These are phyloP conservation scores for Kalmanozyma brasiliensis DNA, from an alignment of 1,284 basidiomycete species.

Conservation along the genomic window DNA sequence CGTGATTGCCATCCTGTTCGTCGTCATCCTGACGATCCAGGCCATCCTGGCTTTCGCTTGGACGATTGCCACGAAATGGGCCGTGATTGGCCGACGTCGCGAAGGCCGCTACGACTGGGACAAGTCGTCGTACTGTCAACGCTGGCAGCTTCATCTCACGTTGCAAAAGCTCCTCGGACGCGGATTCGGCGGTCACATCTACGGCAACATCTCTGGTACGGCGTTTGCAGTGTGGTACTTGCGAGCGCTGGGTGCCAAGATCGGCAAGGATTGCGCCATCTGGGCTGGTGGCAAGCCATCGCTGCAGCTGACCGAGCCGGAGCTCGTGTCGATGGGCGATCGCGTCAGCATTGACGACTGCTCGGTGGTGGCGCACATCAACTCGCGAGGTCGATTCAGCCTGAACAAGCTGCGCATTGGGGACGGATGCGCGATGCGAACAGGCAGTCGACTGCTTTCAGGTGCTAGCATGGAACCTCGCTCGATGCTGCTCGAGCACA, in stretches of 20 bases:
- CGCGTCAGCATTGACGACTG: constrained; percentile 65
- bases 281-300: constrained; percentile 68
- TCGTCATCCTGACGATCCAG: constrained; percentile 61
- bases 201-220: constrained; percentile 62
- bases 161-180: constrained; percentile 61
- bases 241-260: constrained; percentile 62
- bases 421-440: constrained; percentile 66
- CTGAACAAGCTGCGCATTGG: constrained; percentile 66
- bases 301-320: constrained; percentile 66
- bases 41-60: constrained; percentile 60
- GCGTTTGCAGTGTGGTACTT: constrained; percentile 65
- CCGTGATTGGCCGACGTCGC: constrained; percentile 63
- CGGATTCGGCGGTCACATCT: constrained; percentile 65
- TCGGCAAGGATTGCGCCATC: constrained; percentile 64
- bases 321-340: constrained; percentile 67
- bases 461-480: constrained; percentile 66
- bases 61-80: constrained; percentile 66
- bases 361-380: constrained; percentile 68
- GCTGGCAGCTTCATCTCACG: constrained; percentile 66
- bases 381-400: constrained; percentile 66
- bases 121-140: constrained; percentile 67
- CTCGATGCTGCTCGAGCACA: constrained; percentile 67
- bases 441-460: constrained; percentile 63
- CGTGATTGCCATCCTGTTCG: constrained; percentile 61
- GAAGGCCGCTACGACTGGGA: constrained; percentile 68